Percentiles rank a stretch among this genome's conserved stretches.
phyloP scores from a whole-genome alignment of 2,329 filamentous ascomycete genomes.

The Chalara sp. region DNA sequence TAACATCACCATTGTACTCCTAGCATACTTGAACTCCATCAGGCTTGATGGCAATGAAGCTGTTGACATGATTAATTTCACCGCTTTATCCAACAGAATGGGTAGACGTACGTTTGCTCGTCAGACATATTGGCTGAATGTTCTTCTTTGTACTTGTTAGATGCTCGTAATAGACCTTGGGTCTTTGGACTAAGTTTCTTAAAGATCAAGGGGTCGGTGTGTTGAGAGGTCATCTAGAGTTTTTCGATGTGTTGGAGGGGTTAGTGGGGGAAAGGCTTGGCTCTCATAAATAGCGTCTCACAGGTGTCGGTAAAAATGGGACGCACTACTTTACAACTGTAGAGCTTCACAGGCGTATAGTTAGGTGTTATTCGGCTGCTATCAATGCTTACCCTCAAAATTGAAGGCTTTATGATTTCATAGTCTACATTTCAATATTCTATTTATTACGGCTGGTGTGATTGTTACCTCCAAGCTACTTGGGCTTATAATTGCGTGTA shows the following conservation, averaged over 20 bases:
- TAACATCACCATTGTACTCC: background rate
- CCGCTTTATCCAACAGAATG: conserved; percentile 8
- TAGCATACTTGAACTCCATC: conserved; percentile 90
- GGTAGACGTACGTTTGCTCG: conserved; percentile 69
- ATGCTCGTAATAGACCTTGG: conserved; percentile 33
- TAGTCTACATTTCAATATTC: no score
- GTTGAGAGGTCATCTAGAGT: conserved; percentile 15
- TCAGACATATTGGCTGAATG: conserved; percentile 56
- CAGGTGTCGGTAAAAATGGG: no score
- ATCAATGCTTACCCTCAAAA: no score
- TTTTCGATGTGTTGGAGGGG: conserved; percentile 14
- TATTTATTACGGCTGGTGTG: no score
- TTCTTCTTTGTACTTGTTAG: conserved; percentile 27
- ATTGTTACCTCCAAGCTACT: no score
- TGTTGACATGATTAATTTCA: conserved; percentile 35
- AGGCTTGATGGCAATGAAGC: conserved; percentile 99
- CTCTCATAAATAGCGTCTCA: no score
- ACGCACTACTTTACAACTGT: no score
- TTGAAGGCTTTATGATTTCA: no score
- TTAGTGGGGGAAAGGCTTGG: background rate
- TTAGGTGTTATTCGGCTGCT: no score
- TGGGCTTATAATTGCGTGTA: no score
- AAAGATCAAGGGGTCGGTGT: conserved; percentile 35
- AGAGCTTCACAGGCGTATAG: no score
- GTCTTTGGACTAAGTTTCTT: conserved; percentile 40